A percentile compares a stretch with the other conserved stretches of the same genome.
phyloP scores from a whole-genome alignment of 2,329 filamentous ascomycete genomes.

The Chaetomiaceae sp. region DNA sequence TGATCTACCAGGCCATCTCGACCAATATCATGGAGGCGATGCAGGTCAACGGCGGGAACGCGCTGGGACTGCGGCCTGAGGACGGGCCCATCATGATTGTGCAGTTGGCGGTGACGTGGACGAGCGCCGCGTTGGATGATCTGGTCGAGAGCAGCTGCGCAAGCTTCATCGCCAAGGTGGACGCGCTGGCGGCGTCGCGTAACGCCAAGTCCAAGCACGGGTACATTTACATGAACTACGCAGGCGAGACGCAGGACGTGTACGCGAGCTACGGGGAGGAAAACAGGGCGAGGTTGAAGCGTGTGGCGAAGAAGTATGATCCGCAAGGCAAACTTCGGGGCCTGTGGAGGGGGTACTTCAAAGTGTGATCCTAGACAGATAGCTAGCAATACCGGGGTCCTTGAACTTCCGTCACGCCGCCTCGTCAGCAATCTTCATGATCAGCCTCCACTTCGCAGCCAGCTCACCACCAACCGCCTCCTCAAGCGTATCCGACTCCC shows the following conservation, averaged over 20 bases:
- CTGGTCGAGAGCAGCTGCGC: constrained; percentile 22
- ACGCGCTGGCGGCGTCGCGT: constrained; percentile 25
- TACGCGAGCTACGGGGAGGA: constrained; percentile 33
- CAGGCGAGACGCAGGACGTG: constrained; percentile 32
- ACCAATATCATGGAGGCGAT: constrained; percentile 29
- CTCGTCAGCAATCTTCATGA: too few species aligned
- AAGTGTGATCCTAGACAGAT: constrained; percentile 7
- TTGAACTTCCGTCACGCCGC: too few species aligned
- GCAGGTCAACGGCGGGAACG: constrained; percentile 35
- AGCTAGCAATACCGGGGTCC: not conserved
- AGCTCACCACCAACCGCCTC: too few species aligned
- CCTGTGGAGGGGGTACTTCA: constrained; percentile 23
- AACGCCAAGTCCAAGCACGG: constrained; percentile 25
- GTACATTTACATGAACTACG: constrained; percentile 33
- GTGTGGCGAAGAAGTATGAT: constrained; percentile 26
- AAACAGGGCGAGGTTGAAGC: constrained; percentile 27
- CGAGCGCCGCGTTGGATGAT: constrained; percentile 26
- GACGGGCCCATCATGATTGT: constrained; percentile 31
- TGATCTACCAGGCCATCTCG: constrained; percentile 36
- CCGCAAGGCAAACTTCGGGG: constrained; percentile 24
- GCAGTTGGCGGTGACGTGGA: constrained; percentile 27
- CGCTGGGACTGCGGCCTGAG: constrained; percentile 33
- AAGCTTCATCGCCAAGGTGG: constrained; percentile 23
- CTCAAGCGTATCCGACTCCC: too few species aligned
- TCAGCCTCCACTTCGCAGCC: too few species aligned